phyloP scores from a whole-genome alignment of 805 yeast species.

The Candida peoriensis region DNA sequence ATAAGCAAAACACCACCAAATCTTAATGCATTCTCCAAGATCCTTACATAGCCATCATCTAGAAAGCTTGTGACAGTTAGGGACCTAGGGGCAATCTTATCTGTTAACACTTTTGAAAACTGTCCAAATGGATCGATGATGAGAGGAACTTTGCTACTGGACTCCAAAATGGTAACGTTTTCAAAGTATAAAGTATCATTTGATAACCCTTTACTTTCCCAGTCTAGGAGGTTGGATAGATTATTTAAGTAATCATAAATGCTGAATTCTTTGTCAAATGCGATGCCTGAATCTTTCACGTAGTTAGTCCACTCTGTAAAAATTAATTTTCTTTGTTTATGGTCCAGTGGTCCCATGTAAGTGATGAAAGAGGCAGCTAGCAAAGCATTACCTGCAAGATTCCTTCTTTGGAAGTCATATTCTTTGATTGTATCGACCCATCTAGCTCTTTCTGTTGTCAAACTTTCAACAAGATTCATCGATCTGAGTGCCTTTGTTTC shows the following conservation, averaged over 20 bases:
- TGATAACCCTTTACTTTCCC: slow-evolving; percentile 52
- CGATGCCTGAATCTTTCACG: slow-evolving; percentile 33
- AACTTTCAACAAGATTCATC: slow-evolving; percentile 50
- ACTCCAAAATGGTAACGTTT: slow-evolving; percentile 51
- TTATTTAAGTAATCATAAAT: slow-evolving; percentile 35
- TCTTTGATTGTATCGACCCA: slow-evolving; percentile 62
- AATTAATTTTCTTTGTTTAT: slow-evolving; percentile 36
- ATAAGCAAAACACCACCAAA: slow-evolving; percentile 77
- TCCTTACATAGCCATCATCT: slow-evolving; percentile 59
- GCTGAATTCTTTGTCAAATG: slow-evolving; percentile 31
- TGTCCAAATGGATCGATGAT: slow-evolving; percentile 70
- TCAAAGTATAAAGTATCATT: slow-evolving; percentile 59
- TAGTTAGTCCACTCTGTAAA: slow-evolving; percentile 31
- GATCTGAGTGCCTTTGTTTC: slow-evolving; percentile 60
- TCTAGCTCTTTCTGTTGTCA: slow-evolving; percentile 62
- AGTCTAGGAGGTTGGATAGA: slow-evolving; percentile 36
- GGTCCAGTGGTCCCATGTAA: slow-evolving; percentile 58
- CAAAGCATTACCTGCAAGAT: slow-evolving; percentile 60
- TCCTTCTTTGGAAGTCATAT: slow-evolving; percentile 41
- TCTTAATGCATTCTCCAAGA: slow-evolving; percentile 72
- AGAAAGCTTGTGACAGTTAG: slow-evolving; percentile 63
- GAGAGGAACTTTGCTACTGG: slow-evolving; percentile 40
- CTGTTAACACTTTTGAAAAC: slow-evolving; percentile 36
- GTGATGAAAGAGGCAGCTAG: slow-evolving; percentile 56
- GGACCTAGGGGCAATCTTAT: slow-evolving; percentile 28